These are phyloP conservation scores for Candida tetrigidarum DNA, from an alignment of 1,139 yeast species.

Conservation along the genomic window DNA sequence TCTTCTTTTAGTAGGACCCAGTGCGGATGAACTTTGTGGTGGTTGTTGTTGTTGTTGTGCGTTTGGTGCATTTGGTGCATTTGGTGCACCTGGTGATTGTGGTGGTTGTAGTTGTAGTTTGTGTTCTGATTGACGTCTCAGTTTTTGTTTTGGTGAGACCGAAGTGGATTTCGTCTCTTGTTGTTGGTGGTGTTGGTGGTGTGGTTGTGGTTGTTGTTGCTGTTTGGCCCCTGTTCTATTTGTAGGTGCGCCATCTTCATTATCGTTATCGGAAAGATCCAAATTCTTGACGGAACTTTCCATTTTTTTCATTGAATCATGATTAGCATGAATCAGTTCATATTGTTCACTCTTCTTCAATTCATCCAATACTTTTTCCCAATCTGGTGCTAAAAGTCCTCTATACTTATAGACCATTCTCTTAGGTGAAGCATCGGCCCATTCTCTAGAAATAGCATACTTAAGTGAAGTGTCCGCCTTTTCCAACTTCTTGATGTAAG, in stretches of 20 bases:
- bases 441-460: conserved; percentile 79
- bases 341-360: conserved; percentile 27
- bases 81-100: too few species aligned
- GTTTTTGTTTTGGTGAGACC: background rate
- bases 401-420: conserved; percentile 88
- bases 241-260: background rate
- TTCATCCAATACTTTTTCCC: conserved; percentile 57
- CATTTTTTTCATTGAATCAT: conserved; percentile 2
- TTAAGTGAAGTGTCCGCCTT: conserved; percentile 73
- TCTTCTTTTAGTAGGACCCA: conserved; percentile 35
- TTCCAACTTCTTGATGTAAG: conserved; percentile 82
- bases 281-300: conserved; percentile 1
- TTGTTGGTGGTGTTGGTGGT: conserved; percentile 11
- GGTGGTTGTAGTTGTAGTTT: conserved; percentile 1
- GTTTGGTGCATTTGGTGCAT: too few species aligned
- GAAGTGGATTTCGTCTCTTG: background rate
- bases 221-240: background rate
- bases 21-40: background rate
- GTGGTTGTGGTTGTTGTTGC: conserved; percentile 9
- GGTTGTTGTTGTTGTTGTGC: conserved; percentile 3
- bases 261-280: conserved; percentile 2
- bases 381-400: conserved; percentile 73
- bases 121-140: background rate
- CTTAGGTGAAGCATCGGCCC: conserved; percentile 89
- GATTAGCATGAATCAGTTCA: background rate